Conservation (phyloP, 2,329 filamentous ascomycete species). For the Apiospora kogelbergensis region DNA sequence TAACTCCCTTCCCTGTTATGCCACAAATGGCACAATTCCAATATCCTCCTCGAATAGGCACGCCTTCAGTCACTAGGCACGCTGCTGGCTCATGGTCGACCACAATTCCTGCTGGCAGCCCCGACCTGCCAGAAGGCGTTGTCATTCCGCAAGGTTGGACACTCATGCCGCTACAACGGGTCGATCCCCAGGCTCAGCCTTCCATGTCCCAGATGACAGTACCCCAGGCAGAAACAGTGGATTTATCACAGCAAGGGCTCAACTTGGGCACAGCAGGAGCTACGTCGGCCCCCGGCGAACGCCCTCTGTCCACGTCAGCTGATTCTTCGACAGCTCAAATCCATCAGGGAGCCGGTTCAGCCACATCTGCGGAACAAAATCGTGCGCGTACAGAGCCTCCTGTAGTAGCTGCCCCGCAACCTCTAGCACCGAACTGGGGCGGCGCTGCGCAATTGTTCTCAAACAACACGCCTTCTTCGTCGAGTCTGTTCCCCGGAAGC, state of each 20-base stretch:
- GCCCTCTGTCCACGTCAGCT: background rate
- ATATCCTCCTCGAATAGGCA: slow-evolving; percentile 35
- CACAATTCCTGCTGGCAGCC: slow-evolving; percentile 58
- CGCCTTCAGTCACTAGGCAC: slow-evolving; percentile 48
- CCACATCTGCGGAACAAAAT: slow-evolving; percentile 12
- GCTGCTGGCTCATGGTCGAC: slow-evolving; percentile 43
- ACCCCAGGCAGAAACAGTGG: slow-evolving; percentile 4
- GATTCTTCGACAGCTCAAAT: slow-evolving; percentile 1
- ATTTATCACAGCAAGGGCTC: slow-evolving; percentile 2
- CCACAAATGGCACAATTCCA: slow-evolving; percentile 23
- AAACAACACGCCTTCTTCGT: slow-evolving; percentile 22
- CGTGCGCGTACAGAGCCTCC: slow-evolving; percentile 24
- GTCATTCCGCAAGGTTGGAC: slow-evolving; percentile 65
- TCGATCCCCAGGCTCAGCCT: slow-evolving; percentile 37
- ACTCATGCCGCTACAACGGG: slow-evolving; percentile 59
- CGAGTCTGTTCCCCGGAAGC: slow-evolving; percentile 14
- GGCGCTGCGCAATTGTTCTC: slow-evolving; percentile 49
- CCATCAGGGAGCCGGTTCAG: slow-evolving; percentile 13
- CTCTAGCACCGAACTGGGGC: slow-evolving; percentile 51
- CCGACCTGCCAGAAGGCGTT: slow-evolving; percentile 64
- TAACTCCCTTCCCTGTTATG: slow-evolving; percentile 19
- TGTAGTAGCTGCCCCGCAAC: slow-evolving; percentile 47
- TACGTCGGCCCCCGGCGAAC: background rate
- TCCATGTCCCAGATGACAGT: slow-evolving; percentile 18
- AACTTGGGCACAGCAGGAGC: background rate